Base-by-base conservation (phyloP, 768 basidiomycete species). In the Leucosporidium scottii region DNA sequence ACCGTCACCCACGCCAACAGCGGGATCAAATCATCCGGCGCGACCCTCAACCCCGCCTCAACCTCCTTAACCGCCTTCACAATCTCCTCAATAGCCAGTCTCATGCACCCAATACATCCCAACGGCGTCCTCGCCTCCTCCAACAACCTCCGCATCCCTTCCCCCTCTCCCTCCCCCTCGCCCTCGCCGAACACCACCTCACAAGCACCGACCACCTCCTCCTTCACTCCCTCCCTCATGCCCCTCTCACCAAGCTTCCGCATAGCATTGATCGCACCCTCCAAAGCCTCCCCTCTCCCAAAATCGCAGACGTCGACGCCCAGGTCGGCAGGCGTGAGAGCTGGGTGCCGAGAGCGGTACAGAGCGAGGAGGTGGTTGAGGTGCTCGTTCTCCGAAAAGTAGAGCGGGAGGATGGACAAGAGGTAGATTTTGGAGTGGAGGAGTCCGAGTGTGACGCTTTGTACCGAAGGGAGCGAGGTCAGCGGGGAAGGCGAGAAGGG, bases 11-110 rank as follows among this genome's bases (percentile, higher is more conserved):
- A 72, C 18, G 70, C 67, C 5, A 72, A 34, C n/a, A 72, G 60
- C 9, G 70, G 65, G 23, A 72, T 63, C 28, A 72, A 54, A n/a
- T 72, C 67, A 48, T 72, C 70, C 15, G 70, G 61, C n/a, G 62
- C 64, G 20, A 64, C 50, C 23, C 58, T 61, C 27, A 31, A 49
- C 10, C 53, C 59, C 3, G 25, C 50, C 27, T 34, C 57, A 53
- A 47, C 66, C 30, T 27, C 10, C 34, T 63, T 55, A 21, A 63
- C 59, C 6, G 62, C 59, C 21, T 56, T 51, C 34, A 72, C 70
- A 28, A 72, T 48, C 53, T 68, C 66, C 48, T 72, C 70, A 27
- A 72, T 72, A 6, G 61, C 61, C 36, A 36, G 39, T 9, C 67
- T 59, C 59, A 72, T 47, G 13, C 58, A 21, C 12, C 34, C 34